A percentile compares a stretch with the other conserved stretches of the same genome.
Conservation (phyloP, 1,139 yeast genomes). For the Taphrina betulina region DNA sequence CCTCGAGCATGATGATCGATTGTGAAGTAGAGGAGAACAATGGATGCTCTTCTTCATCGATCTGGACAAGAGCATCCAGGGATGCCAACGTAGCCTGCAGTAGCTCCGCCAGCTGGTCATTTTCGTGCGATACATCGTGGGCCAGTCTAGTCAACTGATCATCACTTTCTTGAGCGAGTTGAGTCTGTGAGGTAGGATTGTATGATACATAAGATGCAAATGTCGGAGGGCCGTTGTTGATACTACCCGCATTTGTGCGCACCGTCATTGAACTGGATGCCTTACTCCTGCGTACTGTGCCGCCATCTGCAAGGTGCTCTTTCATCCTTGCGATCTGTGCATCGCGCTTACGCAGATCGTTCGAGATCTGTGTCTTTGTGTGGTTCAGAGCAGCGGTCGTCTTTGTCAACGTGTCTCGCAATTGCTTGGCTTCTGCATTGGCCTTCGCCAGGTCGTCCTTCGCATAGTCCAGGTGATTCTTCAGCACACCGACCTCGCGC, state of each 20-base stretch:
- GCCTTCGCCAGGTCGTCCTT: conserved; percentile 21
- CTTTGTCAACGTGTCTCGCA: conserved; percentile 6
- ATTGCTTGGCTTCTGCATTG: conserved; percentile 1
- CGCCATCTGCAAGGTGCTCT: conserved; percentile 26
- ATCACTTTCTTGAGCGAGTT: conserved; percentile 11
- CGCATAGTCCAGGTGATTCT: conserved; percentile 20
- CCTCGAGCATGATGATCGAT: conserved; percentile 25
- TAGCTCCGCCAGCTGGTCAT: conserved; percentile 27
- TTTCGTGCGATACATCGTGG: conserved; percentile 19
- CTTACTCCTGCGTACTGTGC: conserved; percentile 13
- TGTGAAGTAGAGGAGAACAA: conserved; percentile 18
- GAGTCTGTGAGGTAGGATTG: conserved; percentile 3
- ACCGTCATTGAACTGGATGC: conserved; percentile 8
- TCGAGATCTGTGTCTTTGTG: conserved; percentile 21
- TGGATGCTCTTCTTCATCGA: conserved; percentile 19
- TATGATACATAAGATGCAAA: background rate
- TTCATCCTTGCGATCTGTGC: conserved; percentile 22
- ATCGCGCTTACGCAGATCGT: conserved; percentile 25
- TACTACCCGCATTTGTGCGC: conserved; percentile 10
- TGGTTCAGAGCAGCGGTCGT: conserved; percentile 16
- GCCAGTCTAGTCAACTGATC: conserved; percentile 14
- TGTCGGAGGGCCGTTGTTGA: conserved; percentile 8
- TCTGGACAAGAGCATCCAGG: conserved; percentile 19
- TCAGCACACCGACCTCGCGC: conserved; percentile 17
- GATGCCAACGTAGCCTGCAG: conserved; percentile 28